Evolutionary conservation across 805 yeast species (phyloP).

Genomic region (Candida silvicultrix): DNA sequence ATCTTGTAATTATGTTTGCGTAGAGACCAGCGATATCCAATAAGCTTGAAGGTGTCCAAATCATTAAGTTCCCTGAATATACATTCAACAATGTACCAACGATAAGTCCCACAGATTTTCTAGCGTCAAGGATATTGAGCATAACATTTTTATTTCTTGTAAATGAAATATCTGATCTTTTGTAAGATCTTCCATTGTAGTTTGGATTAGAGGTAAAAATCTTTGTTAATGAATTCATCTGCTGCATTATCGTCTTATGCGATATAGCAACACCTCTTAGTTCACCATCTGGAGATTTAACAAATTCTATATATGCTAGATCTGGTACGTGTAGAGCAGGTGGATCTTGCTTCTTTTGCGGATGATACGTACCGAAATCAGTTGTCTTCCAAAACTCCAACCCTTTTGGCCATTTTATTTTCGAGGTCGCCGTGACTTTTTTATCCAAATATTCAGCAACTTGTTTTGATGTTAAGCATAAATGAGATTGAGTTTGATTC

Average conservation of each 20-base stretch:
- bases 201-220: constrained; percentile 62
- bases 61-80: constrained; percentile 74
- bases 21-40: constrained; percentile 81
- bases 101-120: constrained; percentile 82
- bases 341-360: constrained; percentile 48
- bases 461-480: constrained; percentile 75
- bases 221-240: constrained; percentile 69
- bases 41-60: constrained; percentile 72
- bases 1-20: constrained; percentile 70
- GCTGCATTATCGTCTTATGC: constrained; percentile 82
- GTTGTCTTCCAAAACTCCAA: constrained; percentile 76
- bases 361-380: constrained; percentile 72
- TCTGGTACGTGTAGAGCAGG: constrained; percentile 73
- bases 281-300: constrained; percentile 86
- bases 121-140: constrained; percentile 57
- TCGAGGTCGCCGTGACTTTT: constrained; percentile 36
- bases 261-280: constrained; percentile 89
- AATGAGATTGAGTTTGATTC: constrained; percentile 65
- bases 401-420: constrained; percentile 67
- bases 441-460: constrained; percentile 72
- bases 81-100: constrained; percentile 76
- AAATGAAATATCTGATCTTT: constrained; percentile 46
- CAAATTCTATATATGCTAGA: constrained; percentile 88
- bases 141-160: constrained; percentile 46
- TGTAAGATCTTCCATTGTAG: constrained; percentile 35